Evolutionary conservation across 345 rosid genomes (phyloP), one percentile per base, ranked within the genome.

Genomic region (Hibiscus tridactylites): DNA sequence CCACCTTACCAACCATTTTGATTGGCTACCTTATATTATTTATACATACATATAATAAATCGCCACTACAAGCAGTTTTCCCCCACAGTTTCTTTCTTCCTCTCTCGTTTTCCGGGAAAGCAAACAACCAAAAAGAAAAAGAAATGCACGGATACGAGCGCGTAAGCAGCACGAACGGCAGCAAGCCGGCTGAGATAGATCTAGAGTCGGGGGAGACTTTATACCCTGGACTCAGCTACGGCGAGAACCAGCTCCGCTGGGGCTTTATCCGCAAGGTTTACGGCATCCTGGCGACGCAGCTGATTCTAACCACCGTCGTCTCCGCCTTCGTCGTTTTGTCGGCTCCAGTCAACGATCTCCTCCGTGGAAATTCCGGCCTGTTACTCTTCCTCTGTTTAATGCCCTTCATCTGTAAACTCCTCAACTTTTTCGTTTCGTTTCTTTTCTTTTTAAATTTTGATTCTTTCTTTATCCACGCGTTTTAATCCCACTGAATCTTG

Each of bases 191-290:
- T 24, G 76, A 71, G 68, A 72, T 78, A 11, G 95, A 87, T 56
- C 29, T 56, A 56, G 60, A 56, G 26, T 56, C 56, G 89, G 97
- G 97, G 44, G 91, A 84, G 80, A 80, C 86, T 70, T 84, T 91
- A 68, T 94, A 87, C 73, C 96, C 97, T 0, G 97, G 93, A 61
- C 81, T 94, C 49, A 79, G 97, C 79, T 74, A 71, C 63, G 97
- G 96, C 19, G 98, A 94, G 83, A 88, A 88, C 82, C 88, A 90
- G 74, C 93, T 91, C 68, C 96, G 98, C 9, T 91, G 97, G 97
- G 97, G 93, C 11, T 86, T 94, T 78, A 90, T 91, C 70, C 96
- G 96, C 67, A 95, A 95, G 76, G 97, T 92, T 71, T 95, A 92
- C 73, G 93, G 93, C 6, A 95, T 95, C 72, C 81, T 95, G 35